Percentiles rank a stretch among this genome's conserved stretches.
Conservation (phyloP, 2,329 filamentous ascomycete genomes). For the Pezicula rhizophila region DNA sequence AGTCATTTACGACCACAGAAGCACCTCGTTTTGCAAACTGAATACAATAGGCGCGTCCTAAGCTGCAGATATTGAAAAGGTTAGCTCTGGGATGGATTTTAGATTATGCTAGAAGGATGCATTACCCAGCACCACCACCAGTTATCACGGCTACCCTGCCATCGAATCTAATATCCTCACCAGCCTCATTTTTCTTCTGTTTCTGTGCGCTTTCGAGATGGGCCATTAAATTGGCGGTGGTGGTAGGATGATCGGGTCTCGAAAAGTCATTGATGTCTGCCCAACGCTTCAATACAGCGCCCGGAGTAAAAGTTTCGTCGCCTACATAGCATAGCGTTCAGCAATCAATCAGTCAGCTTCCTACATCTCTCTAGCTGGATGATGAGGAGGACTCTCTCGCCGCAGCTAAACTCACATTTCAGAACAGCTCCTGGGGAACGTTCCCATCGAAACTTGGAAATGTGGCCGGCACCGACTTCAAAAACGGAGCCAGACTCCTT, state of each 20-base stretch:
- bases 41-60: constrained; percentile 84
- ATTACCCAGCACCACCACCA: constrained; percentile 73
- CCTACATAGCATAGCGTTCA: constrained; percentile 43
- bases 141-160: constrained; percentile 84
- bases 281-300: constrained; percentile 86
- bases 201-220: constrained; percentile 80
- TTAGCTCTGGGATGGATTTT: constrained; percentile 20
- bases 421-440: constrained; percentile 81
- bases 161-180: constrained; percentile 74
- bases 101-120: constrained; percentile 8
- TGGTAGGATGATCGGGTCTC: constrained; percentile 72
- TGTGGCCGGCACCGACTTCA: constrained; percentile 86
- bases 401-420: constrained; percentile 36
- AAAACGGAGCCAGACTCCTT: constrained; percentile 83
- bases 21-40: constrained; percentile 81
- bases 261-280: constrained; percentile 81
- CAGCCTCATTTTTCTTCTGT: constrained; percentile 63
- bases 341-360: too few species aligned
- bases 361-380: too few species aligned
- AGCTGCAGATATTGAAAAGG: constrained; percentile 38
- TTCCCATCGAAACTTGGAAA: constrained; percentile 94
- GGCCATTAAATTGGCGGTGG: constrained; percentile 80
- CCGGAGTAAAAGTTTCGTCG: constrained; percentile 81
- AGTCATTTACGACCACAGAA: constrained; percentile 87
- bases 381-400: too few species aligned